Percentiles rank a stretch among this genome's conserved stretches.
These are phyloP conservation scores for Lachancea nothofagi DNA, from an alignment of 805 yeast species.

Conservation along the genomic window DNA sequence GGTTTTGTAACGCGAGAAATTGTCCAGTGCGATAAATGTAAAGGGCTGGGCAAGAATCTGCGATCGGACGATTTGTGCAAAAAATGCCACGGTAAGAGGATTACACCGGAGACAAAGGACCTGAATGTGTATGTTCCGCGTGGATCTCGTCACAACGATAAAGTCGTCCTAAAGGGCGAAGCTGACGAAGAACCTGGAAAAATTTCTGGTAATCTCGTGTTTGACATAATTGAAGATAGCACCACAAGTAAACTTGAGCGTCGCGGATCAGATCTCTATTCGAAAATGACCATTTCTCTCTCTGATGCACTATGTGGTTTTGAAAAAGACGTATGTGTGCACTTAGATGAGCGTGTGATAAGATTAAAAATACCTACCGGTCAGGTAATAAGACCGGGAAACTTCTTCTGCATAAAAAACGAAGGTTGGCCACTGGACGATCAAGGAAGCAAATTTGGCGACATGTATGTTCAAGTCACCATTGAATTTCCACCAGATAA, in stretches of 20 bases:
- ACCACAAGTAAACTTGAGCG: constrained; percentile 48
- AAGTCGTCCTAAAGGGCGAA: constrained; percentile 55
- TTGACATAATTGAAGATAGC: constrained; percentile 48
- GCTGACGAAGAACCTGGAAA: constrained; percentile 76
- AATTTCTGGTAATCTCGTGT: constrained; percentile 69
- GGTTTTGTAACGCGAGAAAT: constrained; percentile 65
- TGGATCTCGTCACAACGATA: constrained; percentile 63
- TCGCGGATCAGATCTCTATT: constrained; percentile 57
- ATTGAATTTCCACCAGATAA: constrained; percentile 80
- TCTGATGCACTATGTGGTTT: constrained; percentile 86
- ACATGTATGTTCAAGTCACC: constrained; percentile 61
- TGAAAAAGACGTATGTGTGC: constrained; percentile 53
- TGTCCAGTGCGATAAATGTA: constrained; percentile 61
- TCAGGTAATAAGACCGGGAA: constrained; percentile 74
- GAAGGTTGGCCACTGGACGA: constrained; percentile 79
- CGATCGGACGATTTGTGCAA: constrained; percentile 65
- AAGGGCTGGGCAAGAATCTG: constrained; percentile 56
- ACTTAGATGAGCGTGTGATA: constrained; percentile 74
- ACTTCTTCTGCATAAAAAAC: constrained; percentile 51
- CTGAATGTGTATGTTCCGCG: constrained; percentile 71
- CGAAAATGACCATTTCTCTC: constrained; percentile 55
- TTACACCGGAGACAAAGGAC: constrained; percentile 58
- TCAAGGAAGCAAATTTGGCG: constrained; percentile 46
- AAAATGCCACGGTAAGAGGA: constrained; percentile 61
- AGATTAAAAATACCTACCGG: constrained; percentile 65